A percentile compares a stretch with the other conserved stretches of the same genome.
These are phyloP conservation scores for Trametes villosa DNA, from an alignment of 768 basidiomycete species.

Conservation along the genomic window DNA sequence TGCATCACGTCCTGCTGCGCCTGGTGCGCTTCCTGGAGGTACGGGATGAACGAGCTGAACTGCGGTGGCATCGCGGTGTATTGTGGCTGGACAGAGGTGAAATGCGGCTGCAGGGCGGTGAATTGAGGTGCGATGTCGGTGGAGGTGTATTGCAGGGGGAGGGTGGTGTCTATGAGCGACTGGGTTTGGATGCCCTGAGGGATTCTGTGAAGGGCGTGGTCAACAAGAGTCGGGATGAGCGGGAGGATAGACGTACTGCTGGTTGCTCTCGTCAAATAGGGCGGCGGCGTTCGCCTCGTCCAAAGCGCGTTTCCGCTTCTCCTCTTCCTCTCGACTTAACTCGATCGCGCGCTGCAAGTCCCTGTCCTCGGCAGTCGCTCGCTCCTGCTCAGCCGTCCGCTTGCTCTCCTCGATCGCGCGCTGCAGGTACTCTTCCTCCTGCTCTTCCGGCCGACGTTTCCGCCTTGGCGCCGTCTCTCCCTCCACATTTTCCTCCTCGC, in stretches of 20 bases:
- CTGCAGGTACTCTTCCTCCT: constrained; percentile 80
- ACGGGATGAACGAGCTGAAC: constrained; percentile 91
- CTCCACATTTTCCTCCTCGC: constrained; percentile 35
- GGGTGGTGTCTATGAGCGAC: constrained; percentile 27
- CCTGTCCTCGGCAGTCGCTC: constrained; percentile 62
- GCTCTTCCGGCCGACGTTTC: constrained; percentile 33
- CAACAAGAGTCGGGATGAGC: neutral
- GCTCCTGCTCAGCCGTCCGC: constrained; percentile 63
- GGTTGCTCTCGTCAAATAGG: constrained; percentile 83
- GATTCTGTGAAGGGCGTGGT: constrained; percentile 21
- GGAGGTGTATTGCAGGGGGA: constrained; percentile 30
- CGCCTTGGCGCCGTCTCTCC: too few species aligned
- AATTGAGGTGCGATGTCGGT: constrained; percentile 28
- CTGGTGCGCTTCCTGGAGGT: constrained; percentile 86
- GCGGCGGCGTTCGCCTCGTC: constrained; percentile 71
- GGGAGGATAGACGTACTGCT: constrained; percentile 38
- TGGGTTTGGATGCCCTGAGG: constrained; percentile 9
- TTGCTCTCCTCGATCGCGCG: constrained; percentile 87
- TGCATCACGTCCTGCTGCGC: constrained; percentile 85
- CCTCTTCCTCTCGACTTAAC: constrained; percentile 89
- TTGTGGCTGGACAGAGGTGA: constrained; percentile 28
- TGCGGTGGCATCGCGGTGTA: constrained; percentile 65
- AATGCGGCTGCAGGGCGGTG: constrained; percentile 27
- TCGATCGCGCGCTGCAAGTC: constrained; percentile 80
- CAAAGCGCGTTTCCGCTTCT: constrained; percentile 64